A percentile compares a stretch with the other conserved stretches of the same genome.
These are phyloP conservation scores for Trichoderma virens DNA, from an alignment of 495 filamentous ascomycete species.

Conservation along the genomic window DNA sequence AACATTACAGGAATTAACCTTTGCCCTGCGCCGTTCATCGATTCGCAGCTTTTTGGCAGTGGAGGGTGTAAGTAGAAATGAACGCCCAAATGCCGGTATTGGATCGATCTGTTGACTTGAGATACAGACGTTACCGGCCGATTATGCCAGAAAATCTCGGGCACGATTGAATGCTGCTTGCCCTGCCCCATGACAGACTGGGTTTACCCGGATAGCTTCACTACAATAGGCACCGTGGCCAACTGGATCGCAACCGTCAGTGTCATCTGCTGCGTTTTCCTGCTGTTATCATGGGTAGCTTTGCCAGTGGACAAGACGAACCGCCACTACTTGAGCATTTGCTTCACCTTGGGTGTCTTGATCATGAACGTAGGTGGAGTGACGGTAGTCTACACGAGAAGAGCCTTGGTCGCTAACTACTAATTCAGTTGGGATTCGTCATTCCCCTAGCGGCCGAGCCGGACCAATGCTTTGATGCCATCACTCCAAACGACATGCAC, in stretches of 20 bases:
- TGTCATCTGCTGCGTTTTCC: conserved; percentile 61
- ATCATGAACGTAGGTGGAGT: conserved; percentile 63
- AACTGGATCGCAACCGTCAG: conserved; percentile 75
- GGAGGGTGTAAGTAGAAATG: conserved; percentile 56
- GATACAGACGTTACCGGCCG: conserved; percentile 59
- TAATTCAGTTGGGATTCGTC: conserved; percentile 66
- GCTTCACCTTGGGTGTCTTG: conserved; percentile 63
- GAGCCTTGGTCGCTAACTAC: conserved; percentile 18
- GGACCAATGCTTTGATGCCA: conserved; percentile 75
- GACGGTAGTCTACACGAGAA: not conserved
- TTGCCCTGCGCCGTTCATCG: conserved; percentile 60
- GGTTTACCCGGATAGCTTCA: conserved; percentile 72
- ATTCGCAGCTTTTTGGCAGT: conserved; percentile 46
- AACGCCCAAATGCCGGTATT: not conserved
- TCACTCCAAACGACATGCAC: conserved; percentile 92
- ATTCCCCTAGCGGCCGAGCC: conserved; percentile 78
- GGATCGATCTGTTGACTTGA: not conserved
- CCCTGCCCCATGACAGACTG: conserved; percentile 84
- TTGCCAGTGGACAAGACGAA: conserved; percentile 86
- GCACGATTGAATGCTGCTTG: conserved; percentile 60
- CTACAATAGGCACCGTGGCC: conserved; percentile 52
- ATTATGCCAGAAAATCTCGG: conserved; percentile 37
- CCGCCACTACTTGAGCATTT: conserved; percentile 87
- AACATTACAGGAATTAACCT: conserved; percentile 21
- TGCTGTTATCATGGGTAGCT: conserved; percentile 73